Evolutionary conservation across 352 stramenopile genomes (phyloP).

Genomic region (Halophytophthora batemanensis): DNA sequence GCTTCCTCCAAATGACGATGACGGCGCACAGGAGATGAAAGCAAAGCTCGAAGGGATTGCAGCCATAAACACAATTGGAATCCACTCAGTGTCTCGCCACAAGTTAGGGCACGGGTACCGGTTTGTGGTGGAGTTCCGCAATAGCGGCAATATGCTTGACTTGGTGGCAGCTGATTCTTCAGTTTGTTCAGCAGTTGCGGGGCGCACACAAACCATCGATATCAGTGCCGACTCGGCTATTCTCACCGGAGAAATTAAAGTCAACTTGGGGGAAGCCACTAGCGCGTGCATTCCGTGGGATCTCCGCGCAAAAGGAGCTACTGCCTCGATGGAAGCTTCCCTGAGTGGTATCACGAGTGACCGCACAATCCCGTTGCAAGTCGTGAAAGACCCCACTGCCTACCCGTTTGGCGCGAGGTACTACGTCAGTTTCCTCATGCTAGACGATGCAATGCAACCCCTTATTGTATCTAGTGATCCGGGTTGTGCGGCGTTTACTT

Average conservation of each 20-base stretch:
- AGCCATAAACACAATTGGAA: constrained; percentile 53
- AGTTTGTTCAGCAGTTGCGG: constrained; percentile 30
- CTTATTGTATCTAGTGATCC: constrained; percentile 25
- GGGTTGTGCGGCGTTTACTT: constrained; percentile 47
- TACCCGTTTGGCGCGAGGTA: constrained; percentile 38
- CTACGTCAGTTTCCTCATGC: constrained; percentile 43
- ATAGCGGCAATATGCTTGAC: constrained; percentile 48
- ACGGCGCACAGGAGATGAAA: constrained; percentile 40
- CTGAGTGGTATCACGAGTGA: constrained; percentile 35
- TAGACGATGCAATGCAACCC: constrained; percentile 31
- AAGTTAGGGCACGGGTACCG: constrained; percentile 43
- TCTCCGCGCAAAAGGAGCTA: constrained; percentile 28
- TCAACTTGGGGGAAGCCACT: constrained; percentile 32
- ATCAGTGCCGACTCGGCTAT: constrained; percentile 39
- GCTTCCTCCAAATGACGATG: constrained; percentile 29
- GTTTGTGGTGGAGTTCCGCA: constrained; percentile 50
- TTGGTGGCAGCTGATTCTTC: constrained; percentile 37
- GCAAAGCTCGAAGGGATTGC: constrained; percentile 37
- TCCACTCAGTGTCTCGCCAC: constrained; percentile 26
- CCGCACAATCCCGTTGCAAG: constrained; percentile 36
- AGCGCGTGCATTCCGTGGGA: constrained; percentile 50
- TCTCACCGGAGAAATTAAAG: constrained; percentile 37
- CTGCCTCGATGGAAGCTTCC: constrained; percentile 33
- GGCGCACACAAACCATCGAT: constrained; percentile 65
- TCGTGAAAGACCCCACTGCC: constrained; percentile 40